Evolutionary conservation across 208 protist genomes (phyloP), one percentile per base, ranked within the genome.

Genomic region (Acanthamoeba sp.): DNA sequence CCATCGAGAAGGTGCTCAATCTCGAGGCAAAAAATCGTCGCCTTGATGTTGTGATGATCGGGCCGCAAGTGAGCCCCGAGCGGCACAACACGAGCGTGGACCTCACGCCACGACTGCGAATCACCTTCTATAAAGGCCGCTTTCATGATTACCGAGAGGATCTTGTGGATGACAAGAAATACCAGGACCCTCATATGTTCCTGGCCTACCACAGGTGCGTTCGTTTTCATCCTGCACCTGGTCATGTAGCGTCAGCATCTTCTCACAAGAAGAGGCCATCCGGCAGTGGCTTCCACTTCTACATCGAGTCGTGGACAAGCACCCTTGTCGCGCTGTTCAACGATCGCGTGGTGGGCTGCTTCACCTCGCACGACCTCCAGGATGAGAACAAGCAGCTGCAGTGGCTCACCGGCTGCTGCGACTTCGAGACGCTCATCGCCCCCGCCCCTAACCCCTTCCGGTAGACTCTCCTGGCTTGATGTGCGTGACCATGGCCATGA

Each of bases 51-150:
- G 18, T 87, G 38, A 87, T 87, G 78, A 87, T 87, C 10, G 78
- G 78, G 12, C 78, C 78, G 24, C 78, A 87, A 27, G 78, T 87
- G n/a, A 87, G 78, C 48, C 78, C 78, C 9, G 78, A 87, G 45
- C 78, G 78, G 18, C 78, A 87, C 78, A 50, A 59, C 45, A 87
- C 78, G 24, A 87, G 42, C 27, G 78, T 87, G 78, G 78, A 87
- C n/a, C 18, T 87, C 45, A 59, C 78, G n/a, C 42, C 78, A 14
- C 78, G 45, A 18, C 29, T 87, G 45, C 78, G 48, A 7, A 10
- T 87, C 78, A 87, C 78, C 78, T 87, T 87, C 78, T 59, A 59
- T n/a, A 87, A 87, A 34, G 78, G 78, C 24, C 78, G 78, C 9
- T 87, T 87, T 20, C 78, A 87, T 27, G 78, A 87, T 38, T 87